Evolutionary conservation across 108 stramenopile species (phyloP), one percentile per base, ranked within the genome.

Genomic region (Phaeodactylum tricornutum): DNA sequence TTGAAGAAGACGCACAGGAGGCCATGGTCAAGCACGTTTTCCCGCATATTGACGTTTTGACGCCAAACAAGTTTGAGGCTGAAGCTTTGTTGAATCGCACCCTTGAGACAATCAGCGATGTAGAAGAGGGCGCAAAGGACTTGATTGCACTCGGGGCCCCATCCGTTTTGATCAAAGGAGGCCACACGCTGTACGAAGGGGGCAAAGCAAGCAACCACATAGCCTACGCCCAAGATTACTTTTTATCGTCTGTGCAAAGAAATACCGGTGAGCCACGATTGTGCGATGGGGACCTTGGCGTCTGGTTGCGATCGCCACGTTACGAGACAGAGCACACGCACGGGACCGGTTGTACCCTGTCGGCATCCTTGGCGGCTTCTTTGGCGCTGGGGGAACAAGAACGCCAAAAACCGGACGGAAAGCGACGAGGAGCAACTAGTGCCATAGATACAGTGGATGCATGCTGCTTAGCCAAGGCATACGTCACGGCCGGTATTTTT

Each of bases 31-130:
- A 62, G 32, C 47, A 71, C 40, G 55, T 96, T 6, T 92, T 96
- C 51, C 89, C 92, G 9, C 71, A 66, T 42, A 75, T 71, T 4
- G 84, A 87, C 66, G 33, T 93, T 22, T 47, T 93, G 24, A 93
- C 92, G 17, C 94, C 94, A 44, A 96, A 96, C 64, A 77, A 83
- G 50, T 80, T 74, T 28, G 94, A 96, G 61, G 94, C 92, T n/a
- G 86, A 92, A 57, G 90, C 71, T 24, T 59, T 96, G 35, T 53
- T 93, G 11, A 72, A 75, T 25, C 46, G 72, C 29, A 47, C 56
- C 37, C 44, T 92, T 34, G 37, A 26, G 1, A 72, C 73, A 3
- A 66, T 72, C 1, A 46, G 60, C 22, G 89, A 95, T 59, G 75
- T 92, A n/a, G 85, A 86, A 62, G 41, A 39, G 4, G 92, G 67